Conservation (phyloP, 495 filamentous ascomycete genomes). For the Trypethelium eluteriae region DNA sequence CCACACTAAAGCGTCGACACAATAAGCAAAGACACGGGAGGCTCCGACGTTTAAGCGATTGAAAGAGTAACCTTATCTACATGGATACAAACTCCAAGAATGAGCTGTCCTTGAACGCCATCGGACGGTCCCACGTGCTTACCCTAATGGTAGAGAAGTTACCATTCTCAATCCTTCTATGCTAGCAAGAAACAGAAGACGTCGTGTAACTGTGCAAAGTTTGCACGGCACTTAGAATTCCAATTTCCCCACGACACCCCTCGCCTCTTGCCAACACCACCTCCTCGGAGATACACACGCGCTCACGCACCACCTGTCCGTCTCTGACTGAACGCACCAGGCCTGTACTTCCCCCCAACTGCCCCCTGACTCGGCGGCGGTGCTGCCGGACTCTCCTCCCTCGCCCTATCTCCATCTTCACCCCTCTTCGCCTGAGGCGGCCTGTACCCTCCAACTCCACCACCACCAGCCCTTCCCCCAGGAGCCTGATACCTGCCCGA, state of each 20-base stretch:
- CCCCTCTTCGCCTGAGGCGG: slow-evolving; percentile 21
- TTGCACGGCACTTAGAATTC: too few relatives aligned
- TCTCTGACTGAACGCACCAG: slow-evolving; percentile 24
- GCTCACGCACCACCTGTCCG: slow-evolving; percentile 7
- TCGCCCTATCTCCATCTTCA: slow-evolving; percentile 23
- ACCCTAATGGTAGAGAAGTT: neutral
- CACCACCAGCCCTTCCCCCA: slow-evolving; percentile 10
- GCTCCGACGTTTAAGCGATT: neutral
- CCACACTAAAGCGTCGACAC: neutral
- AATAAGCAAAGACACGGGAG: neutral
- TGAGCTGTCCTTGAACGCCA: neutral
- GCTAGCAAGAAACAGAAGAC: neutral
- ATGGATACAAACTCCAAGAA: neutral
- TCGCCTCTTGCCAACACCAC: neutral
- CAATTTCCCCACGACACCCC: too few relatives aligned
- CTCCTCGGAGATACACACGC: neutral
- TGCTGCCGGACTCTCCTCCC: slow-evolving; percentile 22
- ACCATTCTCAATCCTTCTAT: neutral
- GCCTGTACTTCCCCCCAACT: slow-evolving; percentile 31
- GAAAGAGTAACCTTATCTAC: neutral
- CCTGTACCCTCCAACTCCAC: slow-evolving; percentile 8
- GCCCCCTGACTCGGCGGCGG: slow-evolving; percentile 8
- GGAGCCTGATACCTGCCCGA: slow-evolving; percentile 20
- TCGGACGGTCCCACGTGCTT: neutral
- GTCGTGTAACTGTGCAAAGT: too few relatives aligned